Evolutionary conservation across 1,284 basidiomycete genomes (phyloP).

Genomic region (Schizophyllum amplum): DNA sequence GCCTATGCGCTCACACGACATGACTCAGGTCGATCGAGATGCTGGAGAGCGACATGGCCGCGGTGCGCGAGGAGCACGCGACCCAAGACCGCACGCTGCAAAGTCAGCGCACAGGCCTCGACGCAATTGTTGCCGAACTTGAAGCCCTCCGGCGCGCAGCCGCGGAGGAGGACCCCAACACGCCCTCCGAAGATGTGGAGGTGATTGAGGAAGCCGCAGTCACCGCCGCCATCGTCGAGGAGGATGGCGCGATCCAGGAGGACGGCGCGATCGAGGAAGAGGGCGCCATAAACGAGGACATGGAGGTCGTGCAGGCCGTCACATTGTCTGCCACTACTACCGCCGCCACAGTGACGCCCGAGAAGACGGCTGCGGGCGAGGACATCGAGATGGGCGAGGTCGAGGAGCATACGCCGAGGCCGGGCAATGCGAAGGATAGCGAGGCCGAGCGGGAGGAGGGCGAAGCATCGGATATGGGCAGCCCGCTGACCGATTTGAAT

Average conservation of each 20-base stretch:
- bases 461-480: conserved; percentile 51
- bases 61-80: conserved; percentile 67
- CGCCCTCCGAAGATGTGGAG: not conserved
- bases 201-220: not conserved
- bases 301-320: not conserved
- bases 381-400: conserved; percentile 86
- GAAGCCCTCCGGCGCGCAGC: conserved; percentile 54
- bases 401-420: conserved; percentile 40
- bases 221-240: conserved; percentile 5
- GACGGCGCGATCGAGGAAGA: conserved; percentile 6
- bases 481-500: conserved; percentile 55
- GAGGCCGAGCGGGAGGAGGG: conserved; percentile 77
- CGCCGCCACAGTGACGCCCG: conserved; percentile 11
- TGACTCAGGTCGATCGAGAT: conserved; percentile 50
- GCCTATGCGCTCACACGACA: conserved; percentile 1
- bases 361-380: too few species aligned
- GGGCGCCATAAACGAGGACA: not conserved
- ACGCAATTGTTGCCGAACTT: conserved; percentile 55
- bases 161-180: conserved; percentile 44
- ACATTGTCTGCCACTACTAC: not conserved
- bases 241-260: conserved; percentile 15
- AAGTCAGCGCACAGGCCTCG: conserved; percentile 59
- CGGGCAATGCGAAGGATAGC: conserved; percentile 25
- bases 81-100: conserved; percentile 57
- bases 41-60: conserved; percentile 69